Evolutionary conservation across 2,329 filamentous ascomycete species (phyloP).

Genomic region (Exophiala sideris): DNA sequence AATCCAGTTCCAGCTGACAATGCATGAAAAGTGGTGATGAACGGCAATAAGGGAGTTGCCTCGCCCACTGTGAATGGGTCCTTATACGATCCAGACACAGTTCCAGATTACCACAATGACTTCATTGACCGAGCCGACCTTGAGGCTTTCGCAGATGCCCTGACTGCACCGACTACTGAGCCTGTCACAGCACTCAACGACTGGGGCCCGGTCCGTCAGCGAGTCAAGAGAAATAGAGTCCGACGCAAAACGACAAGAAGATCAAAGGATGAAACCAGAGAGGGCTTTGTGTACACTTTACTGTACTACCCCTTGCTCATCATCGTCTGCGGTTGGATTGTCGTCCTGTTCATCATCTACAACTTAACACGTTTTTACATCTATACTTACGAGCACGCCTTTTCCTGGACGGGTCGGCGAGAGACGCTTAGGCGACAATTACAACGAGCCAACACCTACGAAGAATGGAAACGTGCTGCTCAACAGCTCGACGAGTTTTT

Average conservation of each 20-base stretch:
- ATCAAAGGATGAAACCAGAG: slow-evolving; percentile 85
- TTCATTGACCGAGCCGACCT: slow-evolving; percentile 73
- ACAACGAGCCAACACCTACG: slow-evolving; percentile 69
- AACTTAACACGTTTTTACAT: slow-evolving; percentile 83
- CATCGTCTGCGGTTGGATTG: slow-evolving; percentile 75
- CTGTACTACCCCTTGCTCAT: slow-evolving; percentile 89
- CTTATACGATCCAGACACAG: slow-evolving; percentile 28
- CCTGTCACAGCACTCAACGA: slow-evolving; percentile 88
- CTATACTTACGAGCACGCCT: slow-evolving; percentile 82
- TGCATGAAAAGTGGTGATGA: slow-evolving; percentile 7
- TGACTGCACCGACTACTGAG: slow-evolving; percentile 74
- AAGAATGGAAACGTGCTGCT: slow-evolving; percentile 78
- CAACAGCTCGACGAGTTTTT: slow-evolving; percentile 75
- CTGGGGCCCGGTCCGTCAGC: slow-evolving; percentile 85
- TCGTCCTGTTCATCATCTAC: slow-evolving; percentile 70
- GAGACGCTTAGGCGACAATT: slow-evolving; percentile 69
- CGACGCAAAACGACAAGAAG: slow-evolving; percentile 48
- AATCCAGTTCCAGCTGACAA: not conserved
- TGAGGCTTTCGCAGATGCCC: slow-evolving; percentile 72
- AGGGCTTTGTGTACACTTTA: slow-evolving; percentile 84
- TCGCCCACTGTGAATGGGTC: not conserved
- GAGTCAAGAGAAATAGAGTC: slow-evolving; percentile 50
- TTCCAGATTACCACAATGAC: slow-evolving; percentile 77
- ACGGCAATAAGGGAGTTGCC: not conserved
- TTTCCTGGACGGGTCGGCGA: slow-evolving; percentile 81